Evolutionary conservation across 202 grass and related monocot species (phyloP).

Genomic region (Panicum virgatum): DNA sequence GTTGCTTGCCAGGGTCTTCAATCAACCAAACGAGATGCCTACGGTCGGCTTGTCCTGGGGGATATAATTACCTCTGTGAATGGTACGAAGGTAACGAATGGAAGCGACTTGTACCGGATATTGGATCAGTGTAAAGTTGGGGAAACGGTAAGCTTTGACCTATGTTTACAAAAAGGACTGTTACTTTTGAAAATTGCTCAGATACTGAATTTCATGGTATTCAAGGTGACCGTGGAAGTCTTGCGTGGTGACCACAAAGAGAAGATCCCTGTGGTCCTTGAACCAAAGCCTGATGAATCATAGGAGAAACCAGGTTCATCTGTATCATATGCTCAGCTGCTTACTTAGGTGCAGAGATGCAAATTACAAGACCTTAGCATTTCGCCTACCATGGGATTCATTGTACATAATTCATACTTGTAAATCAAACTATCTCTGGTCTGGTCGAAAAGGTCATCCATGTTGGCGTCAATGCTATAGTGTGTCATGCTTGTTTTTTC

Average conservation of each 20-base stretch:
- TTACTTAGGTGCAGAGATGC: constrained; percentile 25
- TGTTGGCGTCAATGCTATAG: not conserved
- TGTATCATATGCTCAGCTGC: not conserved
- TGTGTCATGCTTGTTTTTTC: not conserved
- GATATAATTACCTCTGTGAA: constrained; percentile 97
- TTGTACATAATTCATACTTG: constrained; percentile 56
- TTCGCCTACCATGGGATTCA: constrained; percentile 14
- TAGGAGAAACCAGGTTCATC: constrained; percentile 36
- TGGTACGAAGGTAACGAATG: constrained; percentile 82
- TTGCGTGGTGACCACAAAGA: constrained; percentile 92
- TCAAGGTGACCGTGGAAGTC: constrained; percentile 88
- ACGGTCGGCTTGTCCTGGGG: constrained; percentile 84
- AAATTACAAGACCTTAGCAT: constrained; percentile 15
- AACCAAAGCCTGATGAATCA: constrained; percentile 88
- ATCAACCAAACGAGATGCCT: constrained; percentile 86
- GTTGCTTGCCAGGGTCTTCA: constrained; percentile 59
- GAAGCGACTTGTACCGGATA: constrained; percentile 92
- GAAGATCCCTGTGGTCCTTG: constrained; percentile 86
- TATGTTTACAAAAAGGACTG: not conserved
- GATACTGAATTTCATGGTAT: not conserved
- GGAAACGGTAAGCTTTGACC: constrained; percentile 60
- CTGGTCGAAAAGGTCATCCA: not conserved
- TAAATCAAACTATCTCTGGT: constrained; percentile 4
- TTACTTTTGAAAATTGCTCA: not conserved
- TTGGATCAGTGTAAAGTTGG: constrained; percentile 99